A percentile compares a stretch with the other conserved stretches of the same genome.
Conservation (phyloP, 164 flowering plant species). For the Echeveria elegans region DNA sequence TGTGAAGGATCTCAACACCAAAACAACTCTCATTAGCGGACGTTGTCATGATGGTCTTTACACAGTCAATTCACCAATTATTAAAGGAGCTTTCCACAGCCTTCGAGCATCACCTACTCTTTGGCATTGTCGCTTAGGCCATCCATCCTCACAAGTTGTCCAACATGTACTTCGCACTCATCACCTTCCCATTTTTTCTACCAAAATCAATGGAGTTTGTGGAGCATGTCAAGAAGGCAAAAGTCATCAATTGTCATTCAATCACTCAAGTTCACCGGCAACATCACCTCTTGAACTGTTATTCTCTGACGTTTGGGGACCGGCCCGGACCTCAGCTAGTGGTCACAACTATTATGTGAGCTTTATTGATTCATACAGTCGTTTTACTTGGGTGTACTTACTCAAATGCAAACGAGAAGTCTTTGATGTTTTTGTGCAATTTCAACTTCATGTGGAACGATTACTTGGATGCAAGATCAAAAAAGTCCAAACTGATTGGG, state of each 20-base stretch:
- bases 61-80: background rate
- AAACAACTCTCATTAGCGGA: background rate
- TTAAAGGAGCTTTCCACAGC: background rate
- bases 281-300: background rate
- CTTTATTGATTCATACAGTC: background rate
- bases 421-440: no score
- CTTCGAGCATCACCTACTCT: background rate
- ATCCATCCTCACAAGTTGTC: background rate
- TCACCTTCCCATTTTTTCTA: background rate
- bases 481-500: background rate
- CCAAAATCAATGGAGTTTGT: background rate
- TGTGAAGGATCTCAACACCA: background rate
- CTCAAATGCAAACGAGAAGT: background rate
- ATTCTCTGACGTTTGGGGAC: background rate
- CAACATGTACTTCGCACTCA: background rate
- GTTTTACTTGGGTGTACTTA: background rate
- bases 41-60: background rate
- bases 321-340: background rate
- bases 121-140: background rate
- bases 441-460: background rate
- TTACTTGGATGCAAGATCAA: background rate
- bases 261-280: background rate
- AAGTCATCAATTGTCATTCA: background rate
- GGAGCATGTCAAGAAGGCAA: background rate
- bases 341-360: background rate